Percentiles rank a stretch among this genome's conserved stretches.
These are phyloP conservation scores for Austroboletus eburneus DNA, from an alignment of 768 basidiomycete genomes.

Conservation along the genomic window DNA sequence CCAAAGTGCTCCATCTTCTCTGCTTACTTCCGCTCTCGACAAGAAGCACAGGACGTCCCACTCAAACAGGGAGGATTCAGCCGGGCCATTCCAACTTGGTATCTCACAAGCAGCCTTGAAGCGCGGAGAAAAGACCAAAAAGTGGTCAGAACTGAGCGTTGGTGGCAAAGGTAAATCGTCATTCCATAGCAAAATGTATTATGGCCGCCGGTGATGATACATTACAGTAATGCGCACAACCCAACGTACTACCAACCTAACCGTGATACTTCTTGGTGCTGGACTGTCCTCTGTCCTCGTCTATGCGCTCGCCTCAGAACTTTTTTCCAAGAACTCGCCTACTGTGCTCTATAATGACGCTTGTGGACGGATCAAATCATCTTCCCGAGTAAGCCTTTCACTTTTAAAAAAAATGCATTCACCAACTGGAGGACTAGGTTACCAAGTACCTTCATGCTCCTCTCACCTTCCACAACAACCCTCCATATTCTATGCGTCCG, in stretches of 20 bases:
- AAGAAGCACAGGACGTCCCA: conserved; percentile 42
- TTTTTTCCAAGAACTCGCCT: conserved; percentile 86
- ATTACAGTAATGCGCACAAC: conserved; percentile 33
- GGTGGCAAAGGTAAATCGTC: conserved; percentile 65
- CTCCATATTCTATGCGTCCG: conserved; percentile 69
- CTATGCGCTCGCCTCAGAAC: conserved; percentile 77
- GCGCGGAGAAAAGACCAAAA: conserved; percentile 54
- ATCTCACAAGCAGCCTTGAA: conserved; percentile 53
- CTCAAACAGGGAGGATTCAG: conserved; percentile 49
- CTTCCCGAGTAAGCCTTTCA: conserved; percentile 36
- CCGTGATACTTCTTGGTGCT: conserved; percentile 69
- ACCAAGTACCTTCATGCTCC: conserved; percentile 64
- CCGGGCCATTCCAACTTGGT: conserved; percentile 78
- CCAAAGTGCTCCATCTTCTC: conserved; percentile 42
- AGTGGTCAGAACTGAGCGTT: conserved; percentile 76
- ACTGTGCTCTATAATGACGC: conserved; percentile 71
- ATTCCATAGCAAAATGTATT: not conserved
- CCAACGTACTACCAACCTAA: conserved; percentile 47
- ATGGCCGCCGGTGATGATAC: not conserved
- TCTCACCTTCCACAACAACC: conserved; percentile 75
- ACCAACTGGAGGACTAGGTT: conserved; percentile 42
- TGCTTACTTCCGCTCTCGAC: conserved; percentile 64
- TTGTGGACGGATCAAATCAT: conserved; percentile 47
- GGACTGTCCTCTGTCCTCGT: conserved; percentile 68
- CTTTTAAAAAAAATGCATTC: not conserved